Evolutionary conservation across 176 grass and related monocot genomes (phyloP).

Genomic region (Musa troglodytarum): DNA sequence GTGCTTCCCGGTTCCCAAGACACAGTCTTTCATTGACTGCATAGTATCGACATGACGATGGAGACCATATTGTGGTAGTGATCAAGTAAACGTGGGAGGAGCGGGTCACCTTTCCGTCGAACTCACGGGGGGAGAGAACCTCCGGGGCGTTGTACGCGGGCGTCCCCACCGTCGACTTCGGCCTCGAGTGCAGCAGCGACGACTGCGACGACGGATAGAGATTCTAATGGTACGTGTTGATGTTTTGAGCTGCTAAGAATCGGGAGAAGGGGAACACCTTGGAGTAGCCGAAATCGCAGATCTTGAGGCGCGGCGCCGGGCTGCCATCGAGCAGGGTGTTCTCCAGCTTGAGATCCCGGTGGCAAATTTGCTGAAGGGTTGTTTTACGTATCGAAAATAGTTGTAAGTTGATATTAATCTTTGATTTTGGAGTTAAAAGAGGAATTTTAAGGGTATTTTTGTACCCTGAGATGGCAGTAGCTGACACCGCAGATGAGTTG

Average conservation of each 20-base stretch:
- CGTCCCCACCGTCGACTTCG: constrained; percentile 8
- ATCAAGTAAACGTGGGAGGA: background rate
- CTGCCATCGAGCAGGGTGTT: constrained; percentile 6
- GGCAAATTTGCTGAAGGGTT: constrained; percentile 11
- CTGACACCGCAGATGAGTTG: constrained; percentile 4
- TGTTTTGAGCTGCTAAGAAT: background rate
- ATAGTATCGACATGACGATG: no score
- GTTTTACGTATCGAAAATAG: background rate
- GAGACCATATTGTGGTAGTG: no score
- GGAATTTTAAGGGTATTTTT: background rate
- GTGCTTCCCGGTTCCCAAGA: no score
- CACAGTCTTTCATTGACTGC: no score
- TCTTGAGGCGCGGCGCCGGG: constrained; percentile 9
- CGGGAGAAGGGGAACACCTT: background rate
- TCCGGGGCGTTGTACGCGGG: constrained; percentile 6
- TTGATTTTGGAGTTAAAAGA: background rate
- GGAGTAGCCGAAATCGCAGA: constrained; percentile 14
- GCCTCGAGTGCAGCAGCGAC: constrained; percentile 9
- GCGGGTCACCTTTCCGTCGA: constrained; percentile 6
- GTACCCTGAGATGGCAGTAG: constrained; percentile 7
- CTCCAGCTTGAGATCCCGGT: constrained; percentile 10
- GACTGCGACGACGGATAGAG: background rate
- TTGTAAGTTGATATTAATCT: background rate
- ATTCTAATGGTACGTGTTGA: background rate
- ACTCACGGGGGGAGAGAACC: constrained; percentile 5